Evolutionary conservation across 805 yeast genomes (phyloP).

Genomic region (Yueomyces sp.): DNA sequence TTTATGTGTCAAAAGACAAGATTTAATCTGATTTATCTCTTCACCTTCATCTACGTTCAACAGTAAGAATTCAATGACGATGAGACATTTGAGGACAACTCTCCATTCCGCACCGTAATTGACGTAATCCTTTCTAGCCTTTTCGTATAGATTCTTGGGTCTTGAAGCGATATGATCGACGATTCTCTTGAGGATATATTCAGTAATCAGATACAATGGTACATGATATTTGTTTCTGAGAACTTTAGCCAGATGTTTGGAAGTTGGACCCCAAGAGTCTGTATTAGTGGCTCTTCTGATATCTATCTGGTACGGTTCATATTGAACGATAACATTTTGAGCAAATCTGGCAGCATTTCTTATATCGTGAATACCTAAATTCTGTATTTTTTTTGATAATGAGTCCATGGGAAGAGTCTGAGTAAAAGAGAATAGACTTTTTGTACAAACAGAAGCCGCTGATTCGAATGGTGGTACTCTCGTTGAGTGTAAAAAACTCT

Average conservation of each 20-base stretch:
- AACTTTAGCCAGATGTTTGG: constrained; percentile 28
- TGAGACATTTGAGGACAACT: constrained; percentile 27
- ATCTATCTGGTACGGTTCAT: constrained; percentile 26
- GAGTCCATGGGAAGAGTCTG: constrained; percentile 15
- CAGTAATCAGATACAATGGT: constrained; percentile 21
- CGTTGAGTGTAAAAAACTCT: too few relatives aligned
- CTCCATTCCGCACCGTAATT: constrained; percentile 30
- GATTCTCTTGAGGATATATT: constrained; percentile 23
- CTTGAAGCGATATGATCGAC: constrained; percentile 25
- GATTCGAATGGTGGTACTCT: too few relatives aligned
- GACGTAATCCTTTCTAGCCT: constrained; percentile 27
- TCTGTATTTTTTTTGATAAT: constrained; percentile 22
- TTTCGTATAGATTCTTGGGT: constrained; percentile 25
- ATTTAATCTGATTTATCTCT: constrained; percentile 20
- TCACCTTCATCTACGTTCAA: constrained; percentile 23
- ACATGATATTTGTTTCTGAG: constrained; percentile 19
- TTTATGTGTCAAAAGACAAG: constrained; percentile 22
- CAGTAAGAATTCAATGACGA: constrained; percentile 23
- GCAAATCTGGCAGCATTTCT: constrained; percentile 29
- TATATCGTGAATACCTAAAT: constrained; percentile 26
- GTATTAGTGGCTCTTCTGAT: constrained; percentile 36
- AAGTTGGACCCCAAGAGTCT: constrained; percentile 41
- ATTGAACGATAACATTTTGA: constrained; percentile 27
- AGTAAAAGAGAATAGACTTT: too few relatives aligned
- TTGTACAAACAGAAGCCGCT: too few relatives aligned